Evolutionary conservation across 140 eudicot genomes (phyloP), one percentile per base, ranked within the genome.

Genomic region (Stevia rebaudiana): DNA sequence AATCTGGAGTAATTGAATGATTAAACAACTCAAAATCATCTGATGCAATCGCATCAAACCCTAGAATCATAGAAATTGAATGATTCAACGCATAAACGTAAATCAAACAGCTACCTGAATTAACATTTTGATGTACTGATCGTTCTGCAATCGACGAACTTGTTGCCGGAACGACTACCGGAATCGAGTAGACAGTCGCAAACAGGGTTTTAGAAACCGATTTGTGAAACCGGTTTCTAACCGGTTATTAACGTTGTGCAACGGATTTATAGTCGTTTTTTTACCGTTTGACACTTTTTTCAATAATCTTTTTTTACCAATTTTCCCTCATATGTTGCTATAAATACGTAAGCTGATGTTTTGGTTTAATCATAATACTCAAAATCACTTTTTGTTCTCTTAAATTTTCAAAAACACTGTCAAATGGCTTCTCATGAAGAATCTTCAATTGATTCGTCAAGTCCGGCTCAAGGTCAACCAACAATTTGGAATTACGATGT

Each of bases 1-100:
- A 74, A 63, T 73, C 85, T 5, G 82, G 49, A 18, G 75, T 56
- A 41, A 82, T 74, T 7, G 83, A 33, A 52, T 61, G n/a, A 52
- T 50, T 22, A 37, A 52, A 11, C 42, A 52, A 16, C 28, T 36
- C 47, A 53, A 21, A 56, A 40, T 42, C 65, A 28, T 54, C 33
- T 3, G 42, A 39, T 68, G 36, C n/a, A 50, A 13, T 68, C 65
- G 35, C 66, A 46, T 83, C 82, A 15, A 22, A 61, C 24, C 35
- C 64, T 70, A 70, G 68, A 76, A 57, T 81, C 82, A 10, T 15
- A 56, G 13, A 28, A 3, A 22, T 4, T 23, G 76, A 78, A 65
- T 8, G 39, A 78, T 15, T 33, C 11, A 49, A 0, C 11, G 19
- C 8, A 31, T 0, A 22, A 37, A 57, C 4, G 54, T 3, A n/a